Evolutionary conservation across 495 filamentous ascomycete species (phyloP).

Genomic region (Tuber melanosporum): DNA sequence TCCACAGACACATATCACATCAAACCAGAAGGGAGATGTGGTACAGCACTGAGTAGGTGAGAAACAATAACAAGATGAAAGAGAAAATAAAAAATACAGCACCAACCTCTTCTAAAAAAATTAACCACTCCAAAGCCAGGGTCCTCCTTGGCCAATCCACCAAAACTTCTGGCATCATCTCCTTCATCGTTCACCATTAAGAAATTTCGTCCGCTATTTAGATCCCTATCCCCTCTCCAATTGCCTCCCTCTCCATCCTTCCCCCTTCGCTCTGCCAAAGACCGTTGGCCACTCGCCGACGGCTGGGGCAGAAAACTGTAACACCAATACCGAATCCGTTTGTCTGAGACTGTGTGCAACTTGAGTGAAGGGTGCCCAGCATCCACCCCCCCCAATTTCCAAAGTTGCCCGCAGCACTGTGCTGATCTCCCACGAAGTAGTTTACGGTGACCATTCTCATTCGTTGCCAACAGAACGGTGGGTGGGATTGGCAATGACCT

Average conservation of each 20-base stretch:
- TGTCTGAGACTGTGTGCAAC: slow-evolving; percentile 1
- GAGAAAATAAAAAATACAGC: slow-evolving; percentile 14
- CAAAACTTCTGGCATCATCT: not conserved
- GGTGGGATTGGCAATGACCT: not conserved
- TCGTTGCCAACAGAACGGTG: not conserved
- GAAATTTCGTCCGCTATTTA: not conserved
- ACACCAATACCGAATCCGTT: not conserved
- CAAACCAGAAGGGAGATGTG: not conserved
- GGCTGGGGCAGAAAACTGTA: not conserved
- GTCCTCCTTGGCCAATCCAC: not conserved
- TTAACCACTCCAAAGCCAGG: not conserved
- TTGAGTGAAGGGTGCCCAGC: not conserved
- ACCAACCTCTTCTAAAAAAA: not conserved
- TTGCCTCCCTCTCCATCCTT: not conserved
- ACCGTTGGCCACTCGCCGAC: not conserved
- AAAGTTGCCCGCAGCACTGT: not conserved
- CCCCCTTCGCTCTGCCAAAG: not conserved
- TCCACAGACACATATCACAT: not conserved
- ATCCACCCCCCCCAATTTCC: not conserved
- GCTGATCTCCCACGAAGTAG: not conserved
- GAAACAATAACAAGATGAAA: slow-evolving; percentile 14
- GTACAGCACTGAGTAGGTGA: not conserved
- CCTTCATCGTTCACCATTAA: not conserved
- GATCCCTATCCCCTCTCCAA: not conserved
- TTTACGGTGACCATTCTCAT: not conserved